Base-by-base conservation (phyloP, 768 basidiomycete genomes). In the Cytidiella melzeri region DNA sequence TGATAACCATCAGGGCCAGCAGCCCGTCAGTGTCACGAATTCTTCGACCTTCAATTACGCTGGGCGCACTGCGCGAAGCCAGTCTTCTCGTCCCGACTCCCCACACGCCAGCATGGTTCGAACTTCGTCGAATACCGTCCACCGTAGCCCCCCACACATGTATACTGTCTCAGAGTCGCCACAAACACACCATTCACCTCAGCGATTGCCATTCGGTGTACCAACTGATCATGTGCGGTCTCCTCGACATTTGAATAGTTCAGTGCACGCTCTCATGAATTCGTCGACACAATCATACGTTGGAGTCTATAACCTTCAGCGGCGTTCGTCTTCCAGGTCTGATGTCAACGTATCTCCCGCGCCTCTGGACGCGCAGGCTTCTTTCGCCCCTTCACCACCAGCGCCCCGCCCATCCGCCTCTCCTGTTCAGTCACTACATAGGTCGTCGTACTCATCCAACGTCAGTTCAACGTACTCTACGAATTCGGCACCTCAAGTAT, bases 331-430 rank as follows among this genome's bases (percentile, higher is more conserved):
- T n/a, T n/a, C n/a, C n/a, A n/a, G n/a, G n/a, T n/a, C n/a, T n/a
- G n/a, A n/a, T n/a, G n/a, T n/a, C n/a, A n/a, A n/a, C n/a, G n/a
- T n/a, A n/a, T 34, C 30, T 34, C 30, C 30, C 30, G 9, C 30
- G 9, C 7, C 7, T 15, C 30, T 7, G 9, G 30, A 34, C 30
- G 30, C 15, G 7, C 30, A 34, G 7, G 7, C 30, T 34, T 48
- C 51, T 25, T 45, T 53, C 25, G 39, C 49, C 38, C 39, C 48
- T 40, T 41, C 44, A 24, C 30, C 43, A 23, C 49, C 47, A 15
- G 39, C 59, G 13, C 25, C 42, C 10, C 41, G 36, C 21, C 37
- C 54, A 18, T 48, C 39, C 13, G 6, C 23, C n/a, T 48, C 47
- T 3, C 47, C 47, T 3, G 13, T 10, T 13, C 19, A 15, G 20